Evolutionary conservation across 192 early-diverging fungal genomes (phyloP).

Genomic region (Podila horticola): DNA sequence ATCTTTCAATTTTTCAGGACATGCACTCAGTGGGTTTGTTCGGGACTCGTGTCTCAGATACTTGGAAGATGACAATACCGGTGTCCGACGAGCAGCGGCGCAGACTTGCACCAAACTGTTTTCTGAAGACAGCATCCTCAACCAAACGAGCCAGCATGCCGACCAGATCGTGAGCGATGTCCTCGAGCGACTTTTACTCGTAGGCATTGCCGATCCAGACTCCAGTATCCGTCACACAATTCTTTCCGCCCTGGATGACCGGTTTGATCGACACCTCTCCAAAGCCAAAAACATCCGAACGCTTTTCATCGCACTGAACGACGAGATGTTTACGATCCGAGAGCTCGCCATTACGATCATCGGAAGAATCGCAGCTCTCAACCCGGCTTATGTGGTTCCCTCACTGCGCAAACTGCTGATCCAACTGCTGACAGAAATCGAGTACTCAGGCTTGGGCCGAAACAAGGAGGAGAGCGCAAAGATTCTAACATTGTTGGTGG

Average conservation of each 20-base stretch:
- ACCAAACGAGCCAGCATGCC: constrained; percentile 77
- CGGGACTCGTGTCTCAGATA: constrained; percentile 84
- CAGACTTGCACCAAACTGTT: constrained; percentile 87
- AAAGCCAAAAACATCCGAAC: constrained; percentile 90
- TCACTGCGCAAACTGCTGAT: constrained; percentile 85
- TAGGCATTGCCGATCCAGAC: constrained; percentile 90
- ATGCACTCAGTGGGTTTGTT: constrained; percentile 90
- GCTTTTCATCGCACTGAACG: constrained; percentile 89
- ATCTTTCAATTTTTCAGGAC: constrained; percentile 84
- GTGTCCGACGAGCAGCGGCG: constrained; percentile 87
- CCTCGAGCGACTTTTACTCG: constrained; percentile 85
- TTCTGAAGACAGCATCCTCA: constrained; percentile 81
- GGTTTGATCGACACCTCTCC: constrained; percentile 90
- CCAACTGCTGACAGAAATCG: constrained; percentile 89
- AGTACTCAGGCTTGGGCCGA: constrained; percentile 79
- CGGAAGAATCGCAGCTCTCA: constrained; percentile 77
- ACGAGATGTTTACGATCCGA: constrained; percentile 89
- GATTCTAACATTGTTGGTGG: constrained; percentile 78
- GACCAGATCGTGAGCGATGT: constrained; percentile 87
- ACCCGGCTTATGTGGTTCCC: constrained; percentile 93
- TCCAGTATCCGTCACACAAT: constrained; percentile 79
- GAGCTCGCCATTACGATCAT: constrained; percentile 86
- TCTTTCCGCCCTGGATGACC: constrained; percentile 78
- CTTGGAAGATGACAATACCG: constrained; percentile 78
- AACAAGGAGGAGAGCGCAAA: constrained; percentile 88